Evolutionary conservation across 805 yeast species (phyloP), one percentile per base, ranked within the genome.

Genomic region (Yarrowia keelungensis): DNA sequence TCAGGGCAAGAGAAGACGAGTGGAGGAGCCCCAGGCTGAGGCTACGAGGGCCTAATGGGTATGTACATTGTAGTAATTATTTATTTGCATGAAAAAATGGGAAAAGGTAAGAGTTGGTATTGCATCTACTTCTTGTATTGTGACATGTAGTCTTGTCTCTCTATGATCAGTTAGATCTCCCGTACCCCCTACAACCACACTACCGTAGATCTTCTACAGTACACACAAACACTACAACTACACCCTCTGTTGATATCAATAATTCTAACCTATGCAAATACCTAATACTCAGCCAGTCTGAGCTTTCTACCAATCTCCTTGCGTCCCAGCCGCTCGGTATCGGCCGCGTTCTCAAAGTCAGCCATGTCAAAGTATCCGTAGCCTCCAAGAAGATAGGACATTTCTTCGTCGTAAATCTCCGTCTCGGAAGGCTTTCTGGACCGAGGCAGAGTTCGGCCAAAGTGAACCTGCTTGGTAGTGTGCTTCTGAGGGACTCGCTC

Each of bases 321-420:
- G 43, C 83, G 74, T 14, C 84, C 77, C 71, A 80, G 77, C 69
- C 78, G 75, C 72, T 77, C 77, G 76, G 79, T 22, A 82, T 81
- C 67, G 19, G 19, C 68, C 54, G 1, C 87, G 88, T 72, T 84
- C 89, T 1, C 87, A 69, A 87, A 87, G 71, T 89, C 86, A 11
- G 89, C 91, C 71, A 88, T 82, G 73, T 90, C 95, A 76, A 90
- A 90, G 77, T 90, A 90, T 45, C 93, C 97, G 77, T 92, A 92
- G 2, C 97, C 97, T 53, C 97, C 94, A 47, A 92, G 80, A 69
- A 81, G 74, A 70, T 81, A 80, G 49, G 75, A 70, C 68, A 76
- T 74, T 71, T 81, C 77, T 26, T 72, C 76, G 54, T 72, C 75
- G 38, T 73, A 51, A 9, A 65, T 41, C 35, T 65, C 68, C 5